Evolutionary conservation across 2,329 filamentous ascomycete genomes (phyloP), one percentile per base, ranked within the genome.

Genomic region (Lecanicillium sp.): DNA sequence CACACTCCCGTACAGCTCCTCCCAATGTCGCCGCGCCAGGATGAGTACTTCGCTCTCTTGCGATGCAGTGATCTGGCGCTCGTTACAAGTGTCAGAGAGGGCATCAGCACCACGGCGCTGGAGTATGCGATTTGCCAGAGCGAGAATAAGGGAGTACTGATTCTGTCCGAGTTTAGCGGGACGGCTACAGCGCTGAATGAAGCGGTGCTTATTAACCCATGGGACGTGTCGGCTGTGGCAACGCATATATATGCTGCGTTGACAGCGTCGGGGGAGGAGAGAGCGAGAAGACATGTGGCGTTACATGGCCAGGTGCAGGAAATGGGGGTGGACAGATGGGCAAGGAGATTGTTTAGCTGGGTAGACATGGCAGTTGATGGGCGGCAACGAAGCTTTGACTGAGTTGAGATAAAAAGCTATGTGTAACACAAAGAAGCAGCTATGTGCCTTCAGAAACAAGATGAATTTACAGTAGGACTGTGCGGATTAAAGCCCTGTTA

Each of bases 81-180:
- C 44, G 95, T 96, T 66, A 96, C 93, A 6, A 95, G 89, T 57
- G 90, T 96, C 19, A 82, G 91, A 51, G 91, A 97, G 65, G 91
- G 91, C 51, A 96, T 96, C 90, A 97, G 96, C 71, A 96, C 91
- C 0, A 95, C 90, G 17, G 93, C 89, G 62, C 73, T 97, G 57
- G 91, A 97, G 67, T 97, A 96, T 63, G 83, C 96, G 50, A 78
- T 95, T 50, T 95, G 89, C 65, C 91, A 97, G 67, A 86, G 88
- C 60, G 85, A 93, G 54, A 83, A 83, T 50, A 83, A 90, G 56
- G 87, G 90, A 1, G 90, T 90, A 2, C 73, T 97, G 38, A 96
- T 97, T 55, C 79, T 97, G 17, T 97, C 91, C 12, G 91, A 97
- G 66, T 96, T 97, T 66, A 96, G 90, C 53, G 91, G 91, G 50